Base-by-base conservation (phyloP, 1,139 yeast genomes). In the Suhomyces maxii region DNA sequence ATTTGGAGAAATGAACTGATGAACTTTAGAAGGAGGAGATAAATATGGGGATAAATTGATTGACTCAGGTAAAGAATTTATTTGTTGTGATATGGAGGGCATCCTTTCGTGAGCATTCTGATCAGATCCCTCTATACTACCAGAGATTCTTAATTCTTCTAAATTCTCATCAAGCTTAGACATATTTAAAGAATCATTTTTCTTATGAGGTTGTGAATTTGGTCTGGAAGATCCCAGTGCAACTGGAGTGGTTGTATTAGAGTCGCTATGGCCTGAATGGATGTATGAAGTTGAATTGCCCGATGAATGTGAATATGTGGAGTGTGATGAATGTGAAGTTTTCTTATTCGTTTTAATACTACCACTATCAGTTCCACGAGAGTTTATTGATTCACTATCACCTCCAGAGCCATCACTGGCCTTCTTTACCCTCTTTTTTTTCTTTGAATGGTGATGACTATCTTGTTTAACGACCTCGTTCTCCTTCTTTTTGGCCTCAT, bases 341-440 rank as follows among this genome's bases (percentile, higher is more conserved):
- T 40, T 42, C 32, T 39, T 42, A 7, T 39, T 41, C 46, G 40
- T 45, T 7, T 10, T 7, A 3, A 42, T 32, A 34, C 44, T 42
- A 11, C 32, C 33, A 8, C 38, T 37, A 14, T 46, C 49, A 10
- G 46, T 34, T 10, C 34, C 38, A 3, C 13, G 8, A 6, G 49
- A 46, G n/a, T 34, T 18, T 6, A 45, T 28, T 7, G 48, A 45
- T 2, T 40, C 48, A 11, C 8, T 7, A 13, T 46, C 45, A 4
- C 45, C 41, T 2, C 37, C 34, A 11, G 31, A 25, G 9, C 25
- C 28, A 13, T 39, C 37, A 28, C 18, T 40, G 11, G 18, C 37
- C 33, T 42, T 49, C 42, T 49, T 53, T 18, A 51, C 52, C 14
- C 43, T 33, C 40, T 48, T 51, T 43, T 54, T 54, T 51, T 48